Conservation (phyloP, 352 stramenopile species). For the Chrysophaeum taylorii region DNA sequence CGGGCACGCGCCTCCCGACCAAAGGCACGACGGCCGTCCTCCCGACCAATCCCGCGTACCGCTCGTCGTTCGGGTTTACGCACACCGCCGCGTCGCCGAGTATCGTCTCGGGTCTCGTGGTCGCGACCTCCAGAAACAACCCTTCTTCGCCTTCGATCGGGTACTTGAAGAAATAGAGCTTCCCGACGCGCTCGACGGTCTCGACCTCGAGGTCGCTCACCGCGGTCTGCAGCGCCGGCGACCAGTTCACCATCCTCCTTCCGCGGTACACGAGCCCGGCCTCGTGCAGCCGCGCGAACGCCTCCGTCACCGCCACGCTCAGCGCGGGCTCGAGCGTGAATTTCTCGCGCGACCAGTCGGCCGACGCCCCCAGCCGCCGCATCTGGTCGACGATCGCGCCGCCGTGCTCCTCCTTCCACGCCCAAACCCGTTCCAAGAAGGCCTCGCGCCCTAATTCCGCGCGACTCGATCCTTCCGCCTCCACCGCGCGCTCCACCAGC, state of each 20-base stretch:
- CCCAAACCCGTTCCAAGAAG: slow-evolving; percentile 89
- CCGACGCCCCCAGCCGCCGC: slow-evolving; percentile 45
- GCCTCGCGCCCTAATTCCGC: slow-evolving; percentile 44
- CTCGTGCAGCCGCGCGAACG: slow-evolving; percentile 70
- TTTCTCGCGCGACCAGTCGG: slow-evolving; percentile 71
- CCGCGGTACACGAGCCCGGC: slow-evolving; percentile 61
- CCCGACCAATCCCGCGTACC: slow-evolving; percentile 61
- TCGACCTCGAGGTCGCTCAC: slow-evolving; percentile 78
- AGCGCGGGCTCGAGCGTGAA: slow-evolving; percentile 71
- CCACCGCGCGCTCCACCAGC: slow-evolving; percentile 49
- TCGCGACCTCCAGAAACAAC: slow-evolving; percentile 84
- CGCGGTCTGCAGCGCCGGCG: slow-evolving; percentile 65
- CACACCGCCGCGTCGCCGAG: slow-evolving; percentile 95
- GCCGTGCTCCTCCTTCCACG: slow-evolving; percentile 88
- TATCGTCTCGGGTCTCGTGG: slow-evolving; percentile 95
- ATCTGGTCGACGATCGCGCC: slow-evolving; percentile 69
- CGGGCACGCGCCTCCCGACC: slow-evolving; percentile 53
- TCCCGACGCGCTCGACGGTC: slow-evolving; percentile 59
- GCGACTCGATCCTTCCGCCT: slow-evolving; percentile 41
- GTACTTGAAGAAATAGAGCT: slow-evolving; percentile 81
- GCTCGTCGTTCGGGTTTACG: slow-evolving; percentile 85
- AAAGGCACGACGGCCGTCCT: slow-evolving; percentile 52
- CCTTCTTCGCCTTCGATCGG: slow-evolving; percentile 48
- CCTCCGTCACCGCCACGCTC: slow-evolving; percentile 55
- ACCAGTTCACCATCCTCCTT: slow-evolving; percentile 82